A percentile compares a stretch with the other conserved stretches of the same genome.
phyloP scores from a whole-genome alignment of 441 rosid species.

The Flueggea neowawraea region DNA sequence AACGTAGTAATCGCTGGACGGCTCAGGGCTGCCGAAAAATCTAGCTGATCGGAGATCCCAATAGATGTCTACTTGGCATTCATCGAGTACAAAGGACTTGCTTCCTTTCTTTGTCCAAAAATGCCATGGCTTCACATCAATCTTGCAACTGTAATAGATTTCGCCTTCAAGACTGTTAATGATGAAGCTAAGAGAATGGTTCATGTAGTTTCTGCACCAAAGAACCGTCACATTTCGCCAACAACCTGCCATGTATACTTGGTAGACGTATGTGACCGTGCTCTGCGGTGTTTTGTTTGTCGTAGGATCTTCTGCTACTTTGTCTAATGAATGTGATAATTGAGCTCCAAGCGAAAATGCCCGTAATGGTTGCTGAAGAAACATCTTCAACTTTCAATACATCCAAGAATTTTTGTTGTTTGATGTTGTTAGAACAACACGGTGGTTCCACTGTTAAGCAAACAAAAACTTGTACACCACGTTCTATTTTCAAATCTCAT shows the following conservation, averaged over 20 bases:
- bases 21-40: slow-evolving; percentile 29
- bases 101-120: slow-evolving; percentile 33
- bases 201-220: slow-evolving; percentile 32
- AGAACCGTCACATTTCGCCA: slow-evolving; percentile 25
- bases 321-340: slow-evolving; percentile 9
- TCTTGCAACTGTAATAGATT: slow-evolving; percentile 13
- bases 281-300: slow-evolving; percentile 19
- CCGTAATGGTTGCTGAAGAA: slow-evolving; percentile 6
- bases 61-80: slow-evolving; percentile 21
- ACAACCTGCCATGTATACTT: slow-evolving; percentile 14
- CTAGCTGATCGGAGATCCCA: slow-evolving; percentile 35
- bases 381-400: slow-evolving; percentile 2
- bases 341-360: slow-evolving; percentile 10
- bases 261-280: slow-evolving; percentile 26
- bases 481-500: no score
- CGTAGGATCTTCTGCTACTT: slow-evolving; percentile 13
- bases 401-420: background rate
- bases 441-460: no score
- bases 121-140: slow-evolving; percentile 35
- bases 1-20: slow-evolving; percentile 22
- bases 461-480: no score
- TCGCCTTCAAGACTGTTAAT: slow-evolving; percentile 21
- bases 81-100: slow-evolving; percentile 31
- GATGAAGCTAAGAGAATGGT: slow-evolving; percentile 25
- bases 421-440: no score